phyloP scores from a whole-genome alignment of 768 basidiomycete genomes.

The Leucocoprinus leucothites region DNA sequence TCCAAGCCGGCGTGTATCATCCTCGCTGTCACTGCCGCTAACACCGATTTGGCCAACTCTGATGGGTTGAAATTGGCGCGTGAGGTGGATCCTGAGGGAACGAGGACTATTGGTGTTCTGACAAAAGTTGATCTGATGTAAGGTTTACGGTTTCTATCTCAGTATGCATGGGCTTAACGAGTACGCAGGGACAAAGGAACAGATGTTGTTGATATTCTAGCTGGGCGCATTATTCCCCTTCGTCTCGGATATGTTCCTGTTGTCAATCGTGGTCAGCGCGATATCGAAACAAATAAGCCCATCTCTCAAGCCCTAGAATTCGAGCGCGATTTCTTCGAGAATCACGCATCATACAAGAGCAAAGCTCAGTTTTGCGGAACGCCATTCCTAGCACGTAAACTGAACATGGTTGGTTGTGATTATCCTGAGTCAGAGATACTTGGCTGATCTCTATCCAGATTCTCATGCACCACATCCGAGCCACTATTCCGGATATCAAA shows the following conservation, averaged over 20 bases:
- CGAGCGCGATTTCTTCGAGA: conserved; percentile 94
- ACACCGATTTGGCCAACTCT: conserved; percentile 97
- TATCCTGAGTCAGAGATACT: conserved; percentile 5
- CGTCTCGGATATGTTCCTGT: conserved; percentile 98
- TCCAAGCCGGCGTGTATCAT: conserved; percentile 95
- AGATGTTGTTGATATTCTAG: conserved; percentile 98
- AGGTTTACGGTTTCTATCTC: conserved; percentile 25
- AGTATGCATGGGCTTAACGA: conserved; percentile 6
- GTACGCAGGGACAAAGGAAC: conserved; percentile 88
- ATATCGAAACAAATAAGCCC: conserved; percentile 87
- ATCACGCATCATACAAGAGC: conserved; percentile 86
- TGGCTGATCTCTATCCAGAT: conserved; percentile 49
- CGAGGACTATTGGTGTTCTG: conserved; percentile 94
- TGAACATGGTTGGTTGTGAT: conserved; percentile 72
- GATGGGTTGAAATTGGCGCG: conserved; percentile 95
- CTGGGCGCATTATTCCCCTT: conserved; percentile 93
- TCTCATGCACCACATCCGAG: conserved; percentile 98
- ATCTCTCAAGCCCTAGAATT: conserved; percentile 84
- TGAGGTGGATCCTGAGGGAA: conserved; percentile 96
- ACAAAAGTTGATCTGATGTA: conserved; percentile 99
- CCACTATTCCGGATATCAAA: conserved; percentile 99
- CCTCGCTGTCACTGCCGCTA: conserved; percentile 93
- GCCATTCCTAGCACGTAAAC: conserved; percentile 91
- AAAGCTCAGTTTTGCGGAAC: conserved; percentile 98
- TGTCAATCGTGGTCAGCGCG: conserved; percentile 96